Evolutionary conservation across 768 basidiomycete species (phyloP).

Genomic region (Flagelloscypha sp.): DNA sequence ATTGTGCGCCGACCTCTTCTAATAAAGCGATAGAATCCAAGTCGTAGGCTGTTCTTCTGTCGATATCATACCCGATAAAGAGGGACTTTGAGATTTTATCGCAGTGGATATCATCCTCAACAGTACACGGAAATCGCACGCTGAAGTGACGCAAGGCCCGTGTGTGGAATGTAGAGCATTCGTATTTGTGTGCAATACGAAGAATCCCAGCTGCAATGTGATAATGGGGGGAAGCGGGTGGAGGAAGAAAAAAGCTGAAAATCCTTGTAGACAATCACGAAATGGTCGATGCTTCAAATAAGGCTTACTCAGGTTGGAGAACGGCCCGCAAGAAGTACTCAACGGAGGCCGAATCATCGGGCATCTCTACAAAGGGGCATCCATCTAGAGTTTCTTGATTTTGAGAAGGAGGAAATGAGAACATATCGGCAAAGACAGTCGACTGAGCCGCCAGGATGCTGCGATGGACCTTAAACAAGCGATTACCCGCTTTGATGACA

Average conservation of each 20-base stretch:
- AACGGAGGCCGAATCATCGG: slow-evolving; percentile 9
- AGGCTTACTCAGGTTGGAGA: slow-evolving; percentile 11
- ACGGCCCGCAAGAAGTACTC: slow-evolving; percentile 9
- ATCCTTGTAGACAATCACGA: no score
- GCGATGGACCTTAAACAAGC: slow-evolving; percentile 11
- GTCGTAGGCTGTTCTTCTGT: no score
- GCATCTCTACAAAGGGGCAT: slow-evolving; percentile 10
- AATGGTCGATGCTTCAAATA: no score
- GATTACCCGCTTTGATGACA: slow-evolving; percentile 6
- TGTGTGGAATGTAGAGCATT: slow-evolving; percentile 3
- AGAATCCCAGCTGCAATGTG: slow-evolving; percentile 1
- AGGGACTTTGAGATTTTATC: no score
- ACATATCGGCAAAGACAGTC: slow-evolving; percentile 12
- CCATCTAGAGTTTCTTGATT: slow-evolving; percentile 8
- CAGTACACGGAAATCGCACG: not conserved
- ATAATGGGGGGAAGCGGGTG: not conserved
- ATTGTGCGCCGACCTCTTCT: no score
- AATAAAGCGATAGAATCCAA: no score
- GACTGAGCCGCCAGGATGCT: slow-evolving; percentile 12
- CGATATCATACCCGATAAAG: no score
- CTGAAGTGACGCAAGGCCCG: slow-evolving; percentile 5
- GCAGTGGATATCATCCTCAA: not conserved
- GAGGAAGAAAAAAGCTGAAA: slow-evolving; percentile 6
- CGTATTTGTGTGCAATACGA: slow-evolving; percentile 9
- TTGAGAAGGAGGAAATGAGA: slow-evolving; percentile 10